A percentile compares a stretch with the other conserved stretches of the same genome.
These are phyloP conservation scores for Sphaerostilbella broomeana DNA, from an alignment of 2,329 filamentous ascomycete genomes.

Conservation along the genomic window DNA sequence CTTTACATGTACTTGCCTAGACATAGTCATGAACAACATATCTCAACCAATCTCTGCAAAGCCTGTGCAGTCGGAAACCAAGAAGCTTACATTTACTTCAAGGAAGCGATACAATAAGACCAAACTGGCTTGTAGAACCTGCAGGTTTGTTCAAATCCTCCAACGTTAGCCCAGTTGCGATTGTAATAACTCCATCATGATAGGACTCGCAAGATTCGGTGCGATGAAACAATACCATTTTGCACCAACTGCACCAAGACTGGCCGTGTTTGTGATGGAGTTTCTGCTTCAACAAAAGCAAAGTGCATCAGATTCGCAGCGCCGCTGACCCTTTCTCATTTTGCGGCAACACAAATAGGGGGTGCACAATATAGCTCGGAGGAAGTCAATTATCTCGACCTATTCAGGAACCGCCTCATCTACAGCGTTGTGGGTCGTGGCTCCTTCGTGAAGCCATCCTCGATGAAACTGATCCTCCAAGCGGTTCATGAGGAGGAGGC, in stretches of 20 bases:
- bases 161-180: no score
- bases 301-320: constrained; percentile 15
- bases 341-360: constrained; percentile 8
- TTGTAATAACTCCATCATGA: no score
- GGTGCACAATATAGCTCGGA: neutral
- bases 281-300: constrained; percentile 1
- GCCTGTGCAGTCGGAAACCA: neutral
- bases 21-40: no score
- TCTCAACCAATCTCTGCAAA: no score
- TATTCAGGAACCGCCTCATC: constrained; percentile 14
- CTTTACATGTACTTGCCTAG: no score
- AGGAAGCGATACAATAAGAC: neutral
- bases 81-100: neutral
- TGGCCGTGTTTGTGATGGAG: constrained; percentile 15
- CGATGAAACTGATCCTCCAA: constrained; percentile 13
- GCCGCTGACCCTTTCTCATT: constrained; percentile 15
- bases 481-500: constrained; percentile 13
- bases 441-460: constrained; percentile 9
- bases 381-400: constrained; percentile 8
- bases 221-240: constrained; percentile 15
- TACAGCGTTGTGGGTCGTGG: constrained; percentile 13
- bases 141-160: neutral
- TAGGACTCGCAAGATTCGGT: constrained; percentile 17
- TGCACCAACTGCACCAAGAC: constrained; percentile 16
- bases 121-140: neutral